Conservation (phyloP, 2,329 filamentous ascomycete species). For the Lasiodiplodia gonubiensis region DNA sequence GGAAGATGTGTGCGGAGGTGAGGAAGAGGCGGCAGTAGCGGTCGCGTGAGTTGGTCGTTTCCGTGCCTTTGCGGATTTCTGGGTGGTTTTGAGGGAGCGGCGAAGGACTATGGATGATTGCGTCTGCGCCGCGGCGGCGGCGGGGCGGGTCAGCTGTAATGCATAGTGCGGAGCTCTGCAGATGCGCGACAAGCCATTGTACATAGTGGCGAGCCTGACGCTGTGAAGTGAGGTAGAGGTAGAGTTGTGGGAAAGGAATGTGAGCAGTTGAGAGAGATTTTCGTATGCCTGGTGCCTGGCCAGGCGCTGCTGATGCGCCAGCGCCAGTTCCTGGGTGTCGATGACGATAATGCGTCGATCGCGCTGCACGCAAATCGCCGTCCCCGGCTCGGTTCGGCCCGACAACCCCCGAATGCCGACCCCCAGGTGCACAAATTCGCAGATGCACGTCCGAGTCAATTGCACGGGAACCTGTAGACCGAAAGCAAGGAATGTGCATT, state of each 20-base stretch:
- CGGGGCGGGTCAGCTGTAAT: conserved; percentile 28
- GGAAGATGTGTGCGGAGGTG: conserved; percentile 42
- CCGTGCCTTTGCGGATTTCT: conserved; percentile 42
- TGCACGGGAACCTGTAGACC: not conserved
- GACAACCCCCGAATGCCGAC: not conserved
- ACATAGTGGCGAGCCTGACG: conserved; percentile 41
- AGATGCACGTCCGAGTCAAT: not conserved
- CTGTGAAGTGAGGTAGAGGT: not conserved
- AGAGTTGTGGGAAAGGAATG: not conserved
- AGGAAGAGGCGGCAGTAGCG: conserved; percentile 62
- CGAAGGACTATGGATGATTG: conserved; percentile 34
- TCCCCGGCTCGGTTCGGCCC: conserved; percentile 10
- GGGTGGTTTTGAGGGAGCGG: conserved; percentile 38
- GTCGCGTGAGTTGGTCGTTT: conserved; percentile 28
- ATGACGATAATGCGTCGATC: conserved; percentile 12
- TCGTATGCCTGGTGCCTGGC: conserved; percentile 9
- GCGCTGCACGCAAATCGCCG: conserved; percentile 13
- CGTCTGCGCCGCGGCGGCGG: conserved; percentile 31
- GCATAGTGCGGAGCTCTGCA: conserved; percentile 38
- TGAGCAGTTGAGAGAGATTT: not conserved
- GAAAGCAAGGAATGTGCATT: not conserved
- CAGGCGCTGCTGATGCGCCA: not conserved
- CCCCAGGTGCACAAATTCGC: not conserved
- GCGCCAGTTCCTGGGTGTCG: not conserved
- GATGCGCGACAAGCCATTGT: conserved; percentile 45